phyloP scores from a whole-genome alignment of 2,329 filamentous ascomycete species.

The Decorospora gaudefroyi region DNA sequence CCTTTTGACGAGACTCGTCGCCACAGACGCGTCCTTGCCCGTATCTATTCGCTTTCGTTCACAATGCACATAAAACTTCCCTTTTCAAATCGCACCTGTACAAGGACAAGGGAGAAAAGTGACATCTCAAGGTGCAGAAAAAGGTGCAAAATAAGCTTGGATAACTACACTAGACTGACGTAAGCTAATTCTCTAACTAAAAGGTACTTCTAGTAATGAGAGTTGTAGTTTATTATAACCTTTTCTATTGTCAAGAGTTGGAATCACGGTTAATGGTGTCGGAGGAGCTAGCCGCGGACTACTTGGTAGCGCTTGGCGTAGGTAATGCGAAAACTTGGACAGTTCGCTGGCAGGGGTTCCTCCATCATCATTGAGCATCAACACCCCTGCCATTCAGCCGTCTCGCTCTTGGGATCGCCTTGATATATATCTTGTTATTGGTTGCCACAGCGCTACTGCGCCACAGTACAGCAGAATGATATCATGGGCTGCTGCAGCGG shows the following conservation, averaged over 20 bases:
- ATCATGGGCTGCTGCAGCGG: constrained; percentile 26
- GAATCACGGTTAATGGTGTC: neutral
- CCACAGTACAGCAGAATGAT: constrained; percentile 32
- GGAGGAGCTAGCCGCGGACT: neutral
- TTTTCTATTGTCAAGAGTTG: no score
- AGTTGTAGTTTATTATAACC: no score
- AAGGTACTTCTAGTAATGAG: no score
- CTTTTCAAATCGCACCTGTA: no score
- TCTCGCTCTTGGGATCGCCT: constrained; percentile 22
- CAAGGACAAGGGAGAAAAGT: no score
- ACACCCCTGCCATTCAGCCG: constrained; percentile 27
- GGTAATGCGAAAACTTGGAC: constrained; percentile 13
- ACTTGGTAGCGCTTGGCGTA: neutral
- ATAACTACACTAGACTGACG: no score
- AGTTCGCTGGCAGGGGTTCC: constrained; percentile 8
- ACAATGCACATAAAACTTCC: no score
- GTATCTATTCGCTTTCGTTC: no score
- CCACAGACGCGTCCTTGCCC: neutral
- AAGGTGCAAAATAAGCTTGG: no score
- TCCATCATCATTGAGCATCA: constrained; percentile 29
- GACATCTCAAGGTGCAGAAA: no score
- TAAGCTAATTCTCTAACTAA: no score
- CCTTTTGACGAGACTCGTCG: no score
- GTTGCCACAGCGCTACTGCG: constrained; percentile 28
- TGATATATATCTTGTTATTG: constrained; percentile 16